Percentiles rank a stretch among this genome's conserved stretches.
These are phyloP conservation scores for Amesomyces nigricolor DNA, from an alignment of 2,329 filamentous ascomycete species.

Conservation along the genomic window DNA sequence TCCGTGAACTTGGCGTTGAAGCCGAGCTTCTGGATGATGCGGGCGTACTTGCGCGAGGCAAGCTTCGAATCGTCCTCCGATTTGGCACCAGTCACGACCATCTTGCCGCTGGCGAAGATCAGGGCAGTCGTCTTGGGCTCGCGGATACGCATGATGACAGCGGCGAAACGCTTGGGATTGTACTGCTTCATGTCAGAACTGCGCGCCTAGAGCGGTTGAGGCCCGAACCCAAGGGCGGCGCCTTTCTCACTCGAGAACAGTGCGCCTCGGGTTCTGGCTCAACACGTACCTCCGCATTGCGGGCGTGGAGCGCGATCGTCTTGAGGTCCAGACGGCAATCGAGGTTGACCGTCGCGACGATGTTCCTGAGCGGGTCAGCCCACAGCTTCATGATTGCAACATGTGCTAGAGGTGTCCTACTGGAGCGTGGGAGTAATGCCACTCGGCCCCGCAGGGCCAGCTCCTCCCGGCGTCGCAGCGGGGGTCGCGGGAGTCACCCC, in stretches of 20 bases:
- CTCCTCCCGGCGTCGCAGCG: slow-evolving; percentile 75
- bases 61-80: slow-evolving; percentile 97
- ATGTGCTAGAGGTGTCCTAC: slow-evolving; percentile 63
- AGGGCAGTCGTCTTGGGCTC: slow-evolving; percentile 97
- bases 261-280: slow-evolving; percentile 10
- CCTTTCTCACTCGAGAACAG: not conserved
- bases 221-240: slow-evolving; percentile 13
- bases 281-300: slow-evolving; percentile 69
- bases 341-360: slow-evolving; percentile 97
- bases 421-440: slow-evolving; percentile 90
- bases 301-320: slow-evolving; percentile 95
- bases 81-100: slow-evolving; percentile 98
- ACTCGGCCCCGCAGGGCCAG: slow-evolving; percentile 68
- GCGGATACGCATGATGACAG: slow-evolving; percentile 99
- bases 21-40: slow-evolving; percentile 98
- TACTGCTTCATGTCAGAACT: slow-evolving; percentile 31
- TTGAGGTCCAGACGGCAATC: slow-evolving; percentile 96
- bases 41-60: slow-evolving; percentile 93
- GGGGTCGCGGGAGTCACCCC: slow-evolving; percentile 86
- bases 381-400: slow-evolving; percentile 36
- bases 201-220: slow-evolving; percentile 19
- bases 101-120: slow-evolving; percentile 98
- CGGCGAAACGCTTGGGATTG: slow-evolving; percentile 77
- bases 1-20: slow-evolving; percentile 99
- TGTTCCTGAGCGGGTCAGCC: slow-evolving; percentile 67